A percentile compares a stretch with the other conserved stretches of the same genome.
These are phyloP conservation scores for Pyrenochaeta sp. DNA, from an alignment of 2,329 filamentous ascomycete species.

Conservation along the genomic window DNA sequence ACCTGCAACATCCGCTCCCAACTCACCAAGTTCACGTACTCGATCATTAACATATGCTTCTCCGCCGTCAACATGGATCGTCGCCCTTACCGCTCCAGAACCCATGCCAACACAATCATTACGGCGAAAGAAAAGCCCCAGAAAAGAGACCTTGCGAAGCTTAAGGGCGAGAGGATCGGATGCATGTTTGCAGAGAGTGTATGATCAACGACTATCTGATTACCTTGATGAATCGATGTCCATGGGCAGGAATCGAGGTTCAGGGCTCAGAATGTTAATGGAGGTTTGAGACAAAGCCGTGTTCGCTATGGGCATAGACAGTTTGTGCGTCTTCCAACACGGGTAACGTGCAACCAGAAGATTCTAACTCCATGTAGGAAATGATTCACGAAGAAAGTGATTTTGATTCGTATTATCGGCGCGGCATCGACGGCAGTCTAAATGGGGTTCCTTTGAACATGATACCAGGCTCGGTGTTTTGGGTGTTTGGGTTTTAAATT, in stretches of 20 bases:
- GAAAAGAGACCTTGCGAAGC: constrained; percentile 39
- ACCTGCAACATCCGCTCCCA: constrained; percentile 26
- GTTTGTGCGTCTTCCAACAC: neutral
- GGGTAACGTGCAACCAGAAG: neutral
- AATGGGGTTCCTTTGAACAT: constrained; percentile 3
- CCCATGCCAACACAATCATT: constrained; percentile 17
- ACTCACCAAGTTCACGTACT: constrained; percentile 17
- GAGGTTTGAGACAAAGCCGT: neutral
- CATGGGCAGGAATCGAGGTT: neutral
- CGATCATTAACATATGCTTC: constrained; percentile 18
- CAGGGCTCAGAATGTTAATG: neutral
- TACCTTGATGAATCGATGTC: constrained; percentile 42
- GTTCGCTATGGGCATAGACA: neutral
- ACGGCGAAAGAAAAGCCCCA: constrained; percentile 33
- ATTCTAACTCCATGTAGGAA: neutral
- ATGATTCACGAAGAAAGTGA: neutral
- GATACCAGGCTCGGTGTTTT: constrained; percentile 13
- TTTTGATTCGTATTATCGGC: constrained; percentile 1
- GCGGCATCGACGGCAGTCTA: neutral
- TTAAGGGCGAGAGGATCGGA: constrained; percentile 47
- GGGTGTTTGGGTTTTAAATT: neutral
- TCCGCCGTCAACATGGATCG: constrained; percentile 15
- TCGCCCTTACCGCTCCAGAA: constrained; percentile 17
- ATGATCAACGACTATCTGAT: constrained; percentile 38
- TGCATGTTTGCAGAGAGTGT: constrained; percentile 41